These are phyloP conservation scores for Cladosporium velox DNA, from an alignment of 2,329 filamentous ascomycete species.

Conservation along the genomic window DNA sequence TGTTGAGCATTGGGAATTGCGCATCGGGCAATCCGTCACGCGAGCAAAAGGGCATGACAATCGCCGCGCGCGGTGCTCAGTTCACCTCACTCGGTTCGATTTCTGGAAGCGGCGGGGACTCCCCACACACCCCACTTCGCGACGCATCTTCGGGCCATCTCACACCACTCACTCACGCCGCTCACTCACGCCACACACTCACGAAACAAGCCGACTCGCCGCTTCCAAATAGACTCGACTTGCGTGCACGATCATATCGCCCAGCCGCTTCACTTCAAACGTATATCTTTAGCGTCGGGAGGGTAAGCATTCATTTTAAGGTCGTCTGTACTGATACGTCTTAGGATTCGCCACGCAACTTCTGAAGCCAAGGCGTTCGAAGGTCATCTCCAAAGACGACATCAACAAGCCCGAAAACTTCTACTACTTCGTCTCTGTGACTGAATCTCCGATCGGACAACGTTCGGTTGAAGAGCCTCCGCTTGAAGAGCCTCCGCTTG, in stretches of 20 bases:
- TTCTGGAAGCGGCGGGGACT: background rate
- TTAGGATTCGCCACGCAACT: background rate
- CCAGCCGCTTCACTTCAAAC: background rate
- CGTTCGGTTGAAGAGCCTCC: background rate
- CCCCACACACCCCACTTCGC: background rate
- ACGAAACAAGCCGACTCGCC: background rate
- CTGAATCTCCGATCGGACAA: background rate
- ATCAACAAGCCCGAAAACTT: background rate
- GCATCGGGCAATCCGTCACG: background rate
- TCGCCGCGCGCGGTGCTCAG: background rate
- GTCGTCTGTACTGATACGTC: background rate
- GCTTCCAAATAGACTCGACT: background rate
- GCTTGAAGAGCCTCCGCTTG: background rate
- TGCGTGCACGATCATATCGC: background rate
- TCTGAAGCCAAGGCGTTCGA: background rate
- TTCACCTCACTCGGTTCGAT: background rate
- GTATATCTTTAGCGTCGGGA: background rate
- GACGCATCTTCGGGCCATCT: background rate
- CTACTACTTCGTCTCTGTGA: background rate
- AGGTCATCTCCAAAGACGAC: background rate
- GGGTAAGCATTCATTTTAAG: background rate
- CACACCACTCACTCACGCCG: background rate
- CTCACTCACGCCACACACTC: background rate
- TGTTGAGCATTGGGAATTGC: background rate
- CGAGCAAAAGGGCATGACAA: background rate